Evolutionary conservation across 176 grass and related monocot species (phyloP).

Genomic region (Puya raimondii): DNA sequence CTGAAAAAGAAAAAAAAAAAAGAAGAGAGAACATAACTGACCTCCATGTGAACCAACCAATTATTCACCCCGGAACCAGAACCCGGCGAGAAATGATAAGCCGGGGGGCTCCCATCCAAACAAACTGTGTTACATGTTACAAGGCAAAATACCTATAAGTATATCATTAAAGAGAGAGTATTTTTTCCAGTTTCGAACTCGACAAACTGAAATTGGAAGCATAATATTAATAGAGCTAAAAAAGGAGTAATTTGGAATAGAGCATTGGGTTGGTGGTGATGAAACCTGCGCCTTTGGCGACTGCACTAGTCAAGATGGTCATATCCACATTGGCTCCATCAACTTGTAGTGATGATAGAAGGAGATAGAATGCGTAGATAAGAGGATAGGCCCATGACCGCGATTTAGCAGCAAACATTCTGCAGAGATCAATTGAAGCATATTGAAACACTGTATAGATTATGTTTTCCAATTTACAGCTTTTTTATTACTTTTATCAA

Average conservation of each 20-base stretch:
- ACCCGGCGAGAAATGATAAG: constrained; percentile 64
- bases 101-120: constrained; percentile 76
- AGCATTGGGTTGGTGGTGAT: neutral
- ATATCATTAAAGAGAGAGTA: too few species aligned
- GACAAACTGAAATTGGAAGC: neutral
- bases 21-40: constrained; percentile 13
- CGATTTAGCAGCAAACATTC: constrained; percentile 19
- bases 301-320: constrained; percentile 41
- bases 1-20: neutral
- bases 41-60: constrained; percentile 78
- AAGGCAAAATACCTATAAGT: neutral
- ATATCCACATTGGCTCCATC: constrained; percentile 45
- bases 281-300: constrained; percentile 67
- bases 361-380: constrained; percentile 24
- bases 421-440: constrained; percentile 4
- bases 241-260: neutral
- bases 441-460: constrained; percentile 9
- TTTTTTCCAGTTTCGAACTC: neutral
- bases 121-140: constrained; percentile 37
- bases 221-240: neutral
- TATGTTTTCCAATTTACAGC: neutral
- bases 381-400: constrained; percentile 23
- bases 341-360: neutral
- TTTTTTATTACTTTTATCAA: neutral
- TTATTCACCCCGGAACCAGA: constrained; percentile 62